Evolutionary conservation across 257 asterid genomes (phyloP), one percentile per base, ranked within the genome.

Genomic region (Echium plantagineum): DNA sequence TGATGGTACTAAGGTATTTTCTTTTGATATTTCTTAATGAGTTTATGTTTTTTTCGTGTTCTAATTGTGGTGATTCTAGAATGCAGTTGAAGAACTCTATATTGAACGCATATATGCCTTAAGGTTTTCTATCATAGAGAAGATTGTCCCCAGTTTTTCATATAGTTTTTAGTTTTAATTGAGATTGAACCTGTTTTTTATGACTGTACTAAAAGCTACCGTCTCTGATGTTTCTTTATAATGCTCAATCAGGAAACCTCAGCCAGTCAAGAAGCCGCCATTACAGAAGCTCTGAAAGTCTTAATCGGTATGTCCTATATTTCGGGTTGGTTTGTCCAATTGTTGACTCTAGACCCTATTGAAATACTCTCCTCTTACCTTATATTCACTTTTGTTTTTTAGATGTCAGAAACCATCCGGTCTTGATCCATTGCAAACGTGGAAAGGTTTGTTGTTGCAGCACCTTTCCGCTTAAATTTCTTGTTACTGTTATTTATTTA

Each of bases 341-440:
- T 30, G 7, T 21, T 64, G 5, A 31, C 10, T 19, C 47, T 7
- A 32, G 5, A 32, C 5, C 42, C 9, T 32, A 24, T 32, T 6
- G 7, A 8, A 8, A 32, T 32, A 5, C 42, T 0, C 47, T 22
- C 59, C 58, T 47, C 61, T 66, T 21, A 69, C 51, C 22, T 58
- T 38, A 6, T 15, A 12, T 57, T 32, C 4, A 15, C 9, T 58
- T 17, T 51, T 55, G 52, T 15, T 31, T 66, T 71, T 48, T 64
- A 78, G 83, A 78, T 31, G 83, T 75, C 57, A 61, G 83, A 54
- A 78, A 78, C 48, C 83, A 78, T 63, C 83, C 83, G 21, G 52
- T 75, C 52, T 72, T 78, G 61, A 78, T 78, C 58, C 83, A 78
- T 28, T 75, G 83, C 60, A 69, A 69, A 69, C 77, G 81, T 24